Base-by-base conservation (phyloP, 352 stramenopile genomes). In the Phytophthora chlamydospora region DNA sequence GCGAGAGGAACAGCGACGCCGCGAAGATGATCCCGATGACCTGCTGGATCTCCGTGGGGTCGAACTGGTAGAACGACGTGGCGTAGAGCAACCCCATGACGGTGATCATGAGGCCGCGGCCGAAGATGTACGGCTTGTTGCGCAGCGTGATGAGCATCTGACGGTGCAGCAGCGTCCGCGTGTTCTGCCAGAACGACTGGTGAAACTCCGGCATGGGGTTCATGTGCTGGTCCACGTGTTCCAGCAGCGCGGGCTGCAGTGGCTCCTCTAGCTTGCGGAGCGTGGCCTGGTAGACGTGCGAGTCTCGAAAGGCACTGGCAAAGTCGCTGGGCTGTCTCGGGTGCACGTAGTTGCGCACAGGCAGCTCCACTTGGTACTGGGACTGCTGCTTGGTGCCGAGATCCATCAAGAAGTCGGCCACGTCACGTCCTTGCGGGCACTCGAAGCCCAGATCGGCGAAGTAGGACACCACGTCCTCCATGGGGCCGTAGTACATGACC, bases 201-300 rank as follows among this genome's bases (percentile, higher is more conserved):
- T 68, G 64, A n/a, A 68, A 73, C 34, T 60, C 44, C 6, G 64
- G 66, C 53, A 68, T 66, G 91, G 47, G 55, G 55, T 90, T 96
- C 38, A 97, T 82, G 27, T 97, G 69, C 35, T 78, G 61, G 33
- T 91, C 85, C 19, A 90, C 67, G 72, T 82, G 38, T 27, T 75
- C 50, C 36, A 71, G 19, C n/a, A 64, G 31, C 27, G 31, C 31
- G 13, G 48, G 33, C 41, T 52, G 35, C n/a, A 55, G 54, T 5
- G 62, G 44, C 29, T 66, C 44, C 10, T 81, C 73, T 31, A 96
- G 75, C 61, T 96, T 85, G 0, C 86, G 90, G 12, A 91, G 43
- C 10, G 50, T 67, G 10, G 38, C 19, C 11, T 61, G 40, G 50
- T 67, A 81, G 34, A 80, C 69, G 1, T 53, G n/a, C 7, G 77